Evolutionary conservation across 768 basidiomycete genomes (phyloP).

Genomic region (Trametes punicea): DNA sequence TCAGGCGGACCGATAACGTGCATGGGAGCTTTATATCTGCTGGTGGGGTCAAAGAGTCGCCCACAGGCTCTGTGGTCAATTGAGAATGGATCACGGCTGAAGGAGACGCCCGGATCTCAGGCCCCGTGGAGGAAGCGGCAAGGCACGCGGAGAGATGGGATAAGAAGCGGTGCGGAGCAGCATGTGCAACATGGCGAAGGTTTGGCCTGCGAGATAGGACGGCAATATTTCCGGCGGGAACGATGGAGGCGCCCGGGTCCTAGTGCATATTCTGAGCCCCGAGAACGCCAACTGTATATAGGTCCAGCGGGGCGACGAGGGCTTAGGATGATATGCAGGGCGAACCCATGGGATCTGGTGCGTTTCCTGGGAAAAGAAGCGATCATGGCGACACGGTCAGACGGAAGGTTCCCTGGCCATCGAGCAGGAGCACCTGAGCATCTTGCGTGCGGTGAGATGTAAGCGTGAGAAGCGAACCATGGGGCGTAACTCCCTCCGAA

Average conservation of each 20-base stretch:
- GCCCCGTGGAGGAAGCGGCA: not conserved
- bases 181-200: not conserved
- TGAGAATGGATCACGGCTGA: not conserved
- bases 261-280: too few species aligned
- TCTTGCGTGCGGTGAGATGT: too few species aligned
- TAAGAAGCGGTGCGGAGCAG: not conserved
- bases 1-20: not conserved
- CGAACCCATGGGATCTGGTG: not conserved
- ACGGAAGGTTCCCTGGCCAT: not conserved
- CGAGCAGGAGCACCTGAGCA: too few species aligned
- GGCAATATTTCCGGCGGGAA: not conserved
- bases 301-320: not conserved
- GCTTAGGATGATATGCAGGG: not conserved
- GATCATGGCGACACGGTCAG: not conserved
- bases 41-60: not conserved
- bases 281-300: too few species aligned
- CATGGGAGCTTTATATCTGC: conserved; percentile 3
- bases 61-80: not conserved
- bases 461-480: too few species aligned
- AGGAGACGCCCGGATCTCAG: not conserved
- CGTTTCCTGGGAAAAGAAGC: not conserved
- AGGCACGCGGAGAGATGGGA: conserved; percentile 2
- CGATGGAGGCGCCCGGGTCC: not conserved
- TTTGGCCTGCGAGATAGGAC: not conserved
- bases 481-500: too few species aligned